Conservation (phyloP, 1,284 basidiomycete genomes). For the Sutorius eximius region DNA sequence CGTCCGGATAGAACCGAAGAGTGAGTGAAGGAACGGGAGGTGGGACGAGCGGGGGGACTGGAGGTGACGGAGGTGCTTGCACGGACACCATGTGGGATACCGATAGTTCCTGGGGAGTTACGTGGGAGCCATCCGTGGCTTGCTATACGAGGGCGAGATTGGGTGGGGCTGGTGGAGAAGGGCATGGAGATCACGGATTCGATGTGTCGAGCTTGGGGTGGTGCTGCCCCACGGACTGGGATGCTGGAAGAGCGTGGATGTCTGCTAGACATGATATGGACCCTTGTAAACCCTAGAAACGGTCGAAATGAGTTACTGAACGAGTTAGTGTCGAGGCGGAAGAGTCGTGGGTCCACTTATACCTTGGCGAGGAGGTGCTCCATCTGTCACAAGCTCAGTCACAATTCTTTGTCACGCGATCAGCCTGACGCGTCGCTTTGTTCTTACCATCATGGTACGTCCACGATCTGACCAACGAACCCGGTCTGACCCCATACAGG, state of each 20-base stretch:
- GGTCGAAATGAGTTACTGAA: too few species aligned
- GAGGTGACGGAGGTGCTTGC: conserved; percentile 34
- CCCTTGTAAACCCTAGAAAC: background rate
- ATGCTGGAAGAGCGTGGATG: conserved; percentile 62
- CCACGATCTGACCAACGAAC: background rate
- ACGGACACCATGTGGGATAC: conserved; percentile 38
- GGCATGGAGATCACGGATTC: conserved; percentile 64
- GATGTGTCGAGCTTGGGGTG: conserved; percentile 53
- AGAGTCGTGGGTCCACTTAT: background rate
- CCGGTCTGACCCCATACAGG: conserved; percentile 39
- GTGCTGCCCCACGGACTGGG: conserved; percentile 50
- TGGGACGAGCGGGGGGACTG: conserved; percentile 41
- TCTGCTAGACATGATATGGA: conserved; percentile 45
- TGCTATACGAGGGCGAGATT: conserved; percentile 37
- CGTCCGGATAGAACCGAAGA: conserved; percentile 27
- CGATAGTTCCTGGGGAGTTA: conserved; percentile 31
- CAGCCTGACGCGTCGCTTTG: conserved; percentile 29
- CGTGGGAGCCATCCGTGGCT: conserved; percentile 33
- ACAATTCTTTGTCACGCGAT: conserved; percentile 25
- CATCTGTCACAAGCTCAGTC: conserved; percentile 26
- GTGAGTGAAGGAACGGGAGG: conserved; percentile 38
- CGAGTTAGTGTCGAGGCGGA: background rate
- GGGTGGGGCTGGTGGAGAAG: conserved; percentile 42
- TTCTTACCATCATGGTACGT: conserved; percentile 44
- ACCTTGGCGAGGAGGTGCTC: background rate